Base-by-base conservation (phyloP, 495 filamentous ascomycete genomes). In the Neurospora sp. region DNA sequence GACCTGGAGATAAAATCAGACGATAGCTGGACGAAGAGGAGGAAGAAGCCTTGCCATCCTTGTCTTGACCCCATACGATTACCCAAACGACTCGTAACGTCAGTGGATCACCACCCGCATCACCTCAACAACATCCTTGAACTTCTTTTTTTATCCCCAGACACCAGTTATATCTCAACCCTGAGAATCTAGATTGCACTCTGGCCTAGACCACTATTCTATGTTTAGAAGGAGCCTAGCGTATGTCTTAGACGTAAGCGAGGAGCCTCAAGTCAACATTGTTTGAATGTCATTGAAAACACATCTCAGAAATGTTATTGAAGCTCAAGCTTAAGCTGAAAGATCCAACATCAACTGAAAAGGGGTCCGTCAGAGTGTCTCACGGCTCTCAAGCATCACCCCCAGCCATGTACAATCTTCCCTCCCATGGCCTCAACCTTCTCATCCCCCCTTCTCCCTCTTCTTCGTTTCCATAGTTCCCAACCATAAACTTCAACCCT, bases 341-440 rank as follows among this genome's bases (percentile, higher is more conserved):
- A 59, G 20, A 14, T 5, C 20, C 48, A 27, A 6, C 3, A 61
- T 66, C 14, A 35, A 37, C 22, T 4, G 12, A 37, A 66, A 66
- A 1, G 53, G 53, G 53, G 27, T 37, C 14, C 5, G 53, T 35
- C 53, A 16, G 11, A 9, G 22, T 35, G 6, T 66, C 53, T 61
- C 53, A 7, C 53, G 16, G 14, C 14, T 48, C 22, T 66, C 53
- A 66, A 66, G 53, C 53, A 35, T 35, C 53, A 39, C 71, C 53
- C 39, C 73, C 39, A 16, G 69, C 39, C 77, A 79, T 69, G 69
- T 81, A 81, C 66, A 81, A 38, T 22, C 78, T 70, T 3, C 78
- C 78, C 69, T 81, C 79, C 78, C 79, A 80, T 2, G 79, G 71
- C 61, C 78, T 72, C 71, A 81, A 42, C 46, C 5, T 74, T 40